Evolutionary conservation across 768 basidiomycete species (phyloP).

Genomic region (Mycena epipterygia): DNA sequence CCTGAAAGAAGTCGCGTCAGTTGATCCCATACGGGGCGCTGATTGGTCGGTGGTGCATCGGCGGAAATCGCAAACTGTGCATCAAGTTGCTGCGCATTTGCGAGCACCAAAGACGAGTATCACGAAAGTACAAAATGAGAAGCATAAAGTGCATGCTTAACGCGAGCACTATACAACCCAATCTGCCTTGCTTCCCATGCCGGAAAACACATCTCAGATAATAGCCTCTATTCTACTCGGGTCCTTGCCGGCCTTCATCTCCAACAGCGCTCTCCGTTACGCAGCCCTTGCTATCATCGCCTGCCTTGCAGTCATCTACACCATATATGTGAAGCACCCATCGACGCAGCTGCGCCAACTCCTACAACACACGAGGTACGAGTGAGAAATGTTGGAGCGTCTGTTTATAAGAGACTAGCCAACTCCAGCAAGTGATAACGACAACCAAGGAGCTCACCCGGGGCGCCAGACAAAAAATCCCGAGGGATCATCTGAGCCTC

Average conservation of each 20-base stretch:
- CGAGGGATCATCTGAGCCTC: not conserved
- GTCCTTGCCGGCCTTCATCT: not conserved
- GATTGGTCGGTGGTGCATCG: no score
- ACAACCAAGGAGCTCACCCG: not conserved
- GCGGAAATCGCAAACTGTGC: no score
- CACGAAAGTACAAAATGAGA: no score
- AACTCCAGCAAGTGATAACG: not conserved
- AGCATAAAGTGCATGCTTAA: no score
- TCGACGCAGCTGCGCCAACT: conserved; percentile 4
- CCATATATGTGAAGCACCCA: not conserved
- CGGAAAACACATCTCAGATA: not conserved
- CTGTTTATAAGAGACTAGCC: no score
- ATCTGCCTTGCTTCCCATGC: not conserved
- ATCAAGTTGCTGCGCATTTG: no score
- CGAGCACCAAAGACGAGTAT: no score
- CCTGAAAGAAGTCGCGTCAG: no score
- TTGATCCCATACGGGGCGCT: no score
- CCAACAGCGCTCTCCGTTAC: conserved; percentile 9
- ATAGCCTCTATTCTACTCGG: not conserved
- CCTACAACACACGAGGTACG: no score
- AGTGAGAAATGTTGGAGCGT: no score
- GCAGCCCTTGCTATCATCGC: not conserved
- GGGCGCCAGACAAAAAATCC: not conserved
- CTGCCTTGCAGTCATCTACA: not conserved
- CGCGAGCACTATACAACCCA: no score